Evolutionary conservation across 805 yeast genomes (phyloP), one percentile per base, ranked within the genome.

Genomic region (Yarrowia hollandica): DNA sequence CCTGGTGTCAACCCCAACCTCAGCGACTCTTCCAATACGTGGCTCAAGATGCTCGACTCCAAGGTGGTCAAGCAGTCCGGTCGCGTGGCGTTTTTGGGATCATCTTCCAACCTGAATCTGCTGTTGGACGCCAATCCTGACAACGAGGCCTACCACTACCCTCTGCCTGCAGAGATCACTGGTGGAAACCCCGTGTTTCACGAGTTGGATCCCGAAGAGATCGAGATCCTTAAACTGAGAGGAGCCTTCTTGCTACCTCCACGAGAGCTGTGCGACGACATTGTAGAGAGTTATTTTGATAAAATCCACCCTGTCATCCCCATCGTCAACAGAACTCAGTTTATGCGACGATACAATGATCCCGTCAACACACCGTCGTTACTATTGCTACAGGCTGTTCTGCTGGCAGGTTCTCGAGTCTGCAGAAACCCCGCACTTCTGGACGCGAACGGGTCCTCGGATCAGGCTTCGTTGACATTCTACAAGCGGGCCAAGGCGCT

Each of bases 221-320:
- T 85, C 66, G 85, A 84, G 66, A 78, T 84, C 39, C 73, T 88
- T 62, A 79, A 82, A 64, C 65, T 82, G 60, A 74, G 83, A 60
- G 92, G 91, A 5, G 89, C 91, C 6, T 88, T 88, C 66, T 71
- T 81, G 52, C 70, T 88, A 18, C 96, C 96, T 1, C 77, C 80
- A 4, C 71, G 77, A 38, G 82, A 79, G 11, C 73, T 85, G 14
- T 79, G 84, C 60, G 80, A 79, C 63, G 86, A 82, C 64, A 75
- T 85, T 60, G 78, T 88, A 31, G 77, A 82, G 44, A 70, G 79
- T 48, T 88, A 79, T 71, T 88, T 88, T 65, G 79, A 77, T 41
- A 77, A 78, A 61, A 78, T 85, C 21, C 89, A 87, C 64, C 90
- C 90, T 0, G 69, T 80, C 35, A 78, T 82, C 69, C 96, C 96